Base-by-base conservation (phyloP, 176 grass and related monocot genomes). In the Oryza meridionalis region DNA sequence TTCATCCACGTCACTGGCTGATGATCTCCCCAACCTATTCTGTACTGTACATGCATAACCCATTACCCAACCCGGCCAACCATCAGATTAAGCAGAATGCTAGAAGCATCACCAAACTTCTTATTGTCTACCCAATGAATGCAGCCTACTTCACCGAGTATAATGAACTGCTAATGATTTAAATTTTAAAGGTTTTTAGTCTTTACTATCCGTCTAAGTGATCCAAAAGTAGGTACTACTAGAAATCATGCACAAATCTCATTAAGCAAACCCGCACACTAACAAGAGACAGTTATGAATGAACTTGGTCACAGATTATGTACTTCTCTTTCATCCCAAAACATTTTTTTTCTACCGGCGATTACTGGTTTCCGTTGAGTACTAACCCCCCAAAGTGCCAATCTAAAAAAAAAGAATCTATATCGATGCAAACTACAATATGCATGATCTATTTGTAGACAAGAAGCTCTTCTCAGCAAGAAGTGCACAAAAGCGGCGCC, bases 21-120 rank as follows among this genome's bases (percentile, higher is more conserved):
- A 55, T 42, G n/a, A 61, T 82, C 21, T 27, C 17, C 43, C 37
- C 12, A 74, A 19, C 17, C 16, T 26, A 84, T 45, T 51, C 14
- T 74, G 37, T 59, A 79, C 10, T 47, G 70, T 7, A 11, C 70
- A 72, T 58, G 33, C 25, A 16, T 46, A 33, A 9, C 38, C 65
- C 65, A 13, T 40, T 84, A 53, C 70, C 51, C 51, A 55, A 55
- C 51, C 51, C 17, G 17, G 51, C 12, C 6, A 31, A 61, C 26
- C 46, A 68, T 79, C 27, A 59, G 14, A 21, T 33, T 45, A 53
- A 68, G 24, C 35, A 82, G 37, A 72, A 7, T 22, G 45, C 19
- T 25, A 8, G 70, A 59, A 47, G 66, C 53, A 78, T 63, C 38
- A 71, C 11, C 35, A 78, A 71, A 71, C 8, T 72, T 85, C 26